These are phyloP conservation scores for Garcileccinum viscosum DNA, from an alignment of 1,284 basidiomycete genomes.

Conservation along the genomic window DNA sequence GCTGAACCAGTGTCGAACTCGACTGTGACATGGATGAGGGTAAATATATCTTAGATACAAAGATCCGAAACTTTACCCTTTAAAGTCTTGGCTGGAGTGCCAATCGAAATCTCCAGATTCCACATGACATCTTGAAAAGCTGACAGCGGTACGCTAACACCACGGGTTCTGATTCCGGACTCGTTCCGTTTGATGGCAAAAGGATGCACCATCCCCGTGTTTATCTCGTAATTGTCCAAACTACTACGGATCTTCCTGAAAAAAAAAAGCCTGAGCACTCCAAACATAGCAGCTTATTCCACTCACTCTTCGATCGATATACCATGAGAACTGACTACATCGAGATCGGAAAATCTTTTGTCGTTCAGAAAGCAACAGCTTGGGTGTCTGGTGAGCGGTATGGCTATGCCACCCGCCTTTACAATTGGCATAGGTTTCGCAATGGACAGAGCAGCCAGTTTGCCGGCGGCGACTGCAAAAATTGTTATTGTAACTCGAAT, in stretches of 20 bases:
- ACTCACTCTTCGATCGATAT: neutral
- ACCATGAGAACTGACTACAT: neutral
- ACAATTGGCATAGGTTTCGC: neutral
- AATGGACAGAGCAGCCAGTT: neutral
- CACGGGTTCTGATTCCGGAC: neutral
- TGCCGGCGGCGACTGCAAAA: neutral
- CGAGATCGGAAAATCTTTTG: neutral
- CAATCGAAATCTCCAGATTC: neutral
- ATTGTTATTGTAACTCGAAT: neutral
- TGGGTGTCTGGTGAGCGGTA: neutral
- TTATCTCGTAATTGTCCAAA: neutral
- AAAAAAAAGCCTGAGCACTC: neutral
- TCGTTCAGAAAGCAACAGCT: neutral
- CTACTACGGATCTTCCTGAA: neutral
- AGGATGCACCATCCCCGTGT: neutral
- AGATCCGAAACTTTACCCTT: neutral
- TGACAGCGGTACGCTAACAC: neutral
- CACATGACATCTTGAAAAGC: neutral
- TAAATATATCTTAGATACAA: neutral
- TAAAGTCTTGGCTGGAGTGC: neutral
- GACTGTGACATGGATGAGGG: neutral
- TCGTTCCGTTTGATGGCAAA: neutral
- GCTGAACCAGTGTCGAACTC: neutral
- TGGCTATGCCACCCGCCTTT: neutral
- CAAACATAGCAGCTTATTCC: neutral